These are phyloP conservation scores for Populus ilicifolia DNA, from an alignment of 345 rosid genomes.

Conservation along the genomic window DNA sequence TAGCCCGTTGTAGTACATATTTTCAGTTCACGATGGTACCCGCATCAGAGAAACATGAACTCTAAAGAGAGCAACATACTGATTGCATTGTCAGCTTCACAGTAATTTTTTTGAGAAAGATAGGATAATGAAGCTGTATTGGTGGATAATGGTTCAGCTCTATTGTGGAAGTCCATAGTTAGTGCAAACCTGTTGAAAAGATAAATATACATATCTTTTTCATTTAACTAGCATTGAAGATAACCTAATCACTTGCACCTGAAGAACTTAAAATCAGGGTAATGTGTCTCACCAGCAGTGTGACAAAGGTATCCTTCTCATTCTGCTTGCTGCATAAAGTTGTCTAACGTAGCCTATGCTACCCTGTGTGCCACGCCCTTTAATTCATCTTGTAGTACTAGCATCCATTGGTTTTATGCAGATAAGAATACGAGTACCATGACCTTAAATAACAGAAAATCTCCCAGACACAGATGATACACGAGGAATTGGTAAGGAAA, in stretches of 20 bases:
- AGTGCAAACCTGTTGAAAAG: neutral
- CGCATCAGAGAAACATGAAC: neutral
- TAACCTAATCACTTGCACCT: neutral
- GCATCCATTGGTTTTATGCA: neutral
- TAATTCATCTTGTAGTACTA: neutral
- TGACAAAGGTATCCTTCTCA: neutral
- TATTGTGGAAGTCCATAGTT: neutral
- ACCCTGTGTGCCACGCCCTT: neutral
- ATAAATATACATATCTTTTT: neutral
- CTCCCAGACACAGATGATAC: neutral
- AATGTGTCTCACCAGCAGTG: neutral
- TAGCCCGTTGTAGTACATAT: neutral
- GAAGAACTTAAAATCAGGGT: neutral
- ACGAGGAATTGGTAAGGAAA: neutral
- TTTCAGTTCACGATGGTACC: neutral
- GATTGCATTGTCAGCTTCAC: neutral
- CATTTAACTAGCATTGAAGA: neutral
- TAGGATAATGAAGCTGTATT: neutral
- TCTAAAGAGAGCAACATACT: neutral
- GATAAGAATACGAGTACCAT: neutral
- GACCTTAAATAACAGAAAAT: neutral
- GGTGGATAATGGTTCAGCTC: neutral
- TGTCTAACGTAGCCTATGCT: neutral
- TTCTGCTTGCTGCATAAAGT: neutral
- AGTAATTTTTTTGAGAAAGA: neutral